Evolutionary conservation across 1,139 yeast genomes (phyloP), one percentile per base, ranked within the genome.

Genomic region (Debaryomycetaceae sp.): DNA sequence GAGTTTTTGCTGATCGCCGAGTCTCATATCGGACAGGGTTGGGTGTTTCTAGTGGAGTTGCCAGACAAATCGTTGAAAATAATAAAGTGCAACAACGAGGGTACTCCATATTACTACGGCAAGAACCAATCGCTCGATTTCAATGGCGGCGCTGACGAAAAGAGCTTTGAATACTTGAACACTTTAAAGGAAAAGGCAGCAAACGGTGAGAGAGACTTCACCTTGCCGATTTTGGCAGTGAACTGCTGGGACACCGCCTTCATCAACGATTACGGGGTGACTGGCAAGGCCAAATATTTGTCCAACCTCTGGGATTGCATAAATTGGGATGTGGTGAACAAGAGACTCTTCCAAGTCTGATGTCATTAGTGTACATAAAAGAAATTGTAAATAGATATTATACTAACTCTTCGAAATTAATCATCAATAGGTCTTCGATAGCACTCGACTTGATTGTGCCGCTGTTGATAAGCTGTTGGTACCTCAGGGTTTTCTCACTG

Each of bases 231-330:
- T 42, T 75, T 93, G 53, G 88, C 85, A 43, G 75, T 90, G 54
- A 88, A 83, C 63, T 76, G 87, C 53, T 91, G 98, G 97, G 96
- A 91, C 62, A 80, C 83, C 53, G 89, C 97, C 22, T 93, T 84
- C 64, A 58, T 89, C 44, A 68, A 78, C 20, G 99, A 93, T 64
- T 93, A 84, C 65, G 97, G 97, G 30, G 77, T 88, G 43, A 76
- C 70, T 42, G 95, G 95, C 37, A 85, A 83, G 66, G 75, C 79
- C 34, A 80, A 82, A 51, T 93, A 87, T 63, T 76, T 93, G 57
- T 80, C 80, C 49, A 84, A 82, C 45, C 80, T 87, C 60, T 85
- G 96, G 85, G 76, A 83, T 42, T 77, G 88, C 54, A 78, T 91
- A 54, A 82, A 93, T 66, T 93, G 99, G 99, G 80, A 83, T 48